Conservation (phyloP, 1,284 basidiomycete species). For the Cutaneotrichosporon dermatis region DNA sequence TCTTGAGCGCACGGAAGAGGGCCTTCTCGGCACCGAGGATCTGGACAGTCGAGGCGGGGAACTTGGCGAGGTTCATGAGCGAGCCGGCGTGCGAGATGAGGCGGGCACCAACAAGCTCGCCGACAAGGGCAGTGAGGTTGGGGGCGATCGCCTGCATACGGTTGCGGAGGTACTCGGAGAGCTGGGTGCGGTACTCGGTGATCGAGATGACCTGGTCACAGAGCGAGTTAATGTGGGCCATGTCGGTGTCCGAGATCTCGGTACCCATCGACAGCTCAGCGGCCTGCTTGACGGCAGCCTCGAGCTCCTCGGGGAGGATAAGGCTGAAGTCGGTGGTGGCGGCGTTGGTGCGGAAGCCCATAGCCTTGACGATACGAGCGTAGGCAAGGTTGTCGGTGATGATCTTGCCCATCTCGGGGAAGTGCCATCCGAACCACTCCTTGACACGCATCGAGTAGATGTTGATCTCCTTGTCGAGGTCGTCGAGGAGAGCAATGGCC, state of each 20-base stretch:
- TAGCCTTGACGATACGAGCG: slow-evolving; percentile 79
- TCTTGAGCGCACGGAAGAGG: slow-evolving; percentile 94
- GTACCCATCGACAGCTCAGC: slow-evolving; percentile 98
- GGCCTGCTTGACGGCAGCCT: slow-evolving; percentile 83
- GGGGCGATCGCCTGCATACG: slow-evolving; percentile 94
- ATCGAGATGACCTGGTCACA: slow-evolving; percentile 98
- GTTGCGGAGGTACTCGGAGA: slow-evolving; percentile 91
- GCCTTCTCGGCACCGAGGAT: slow-evolving; percentile 99
- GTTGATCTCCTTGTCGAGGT: slow-evolving; percentile 99
- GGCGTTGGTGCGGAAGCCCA: slow-evolving; percentile 95
- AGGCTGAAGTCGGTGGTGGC: slow-evolving; percentile 76
- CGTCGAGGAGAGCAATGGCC: slow-evolving; percentile 95
- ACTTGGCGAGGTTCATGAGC: slow-evolving; percentile 88
- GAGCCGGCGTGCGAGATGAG: slow-evolving; percentile 96
- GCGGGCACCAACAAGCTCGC: slow-evolving; percentile 92
- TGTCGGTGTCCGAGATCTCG: slow-evolving; percentile 93
- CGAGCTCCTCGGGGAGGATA: slow-evolving; percentile 91
- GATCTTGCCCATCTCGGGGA: slow-evolving; percentile 99
- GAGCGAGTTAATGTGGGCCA: slow-evolving; percentile 87
- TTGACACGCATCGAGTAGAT: slow-evolving; percentile 99
- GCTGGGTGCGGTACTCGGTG: slow-evolving; percentile 85
- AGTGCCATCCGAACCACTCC: slow-evolving; percentile 99
- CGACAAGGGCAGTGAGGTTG: slow-evolving; percentile 91
- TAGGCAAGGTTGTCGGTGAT: slow-evolving; percentile 95
- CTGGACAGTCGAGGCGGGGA: slow-evolving; percentile 96